These are phyloP conservation scores for Paraleonurus japonicus DNA, from an alignment of 257 asterid species.

Conservation along the genomic window DNA sequence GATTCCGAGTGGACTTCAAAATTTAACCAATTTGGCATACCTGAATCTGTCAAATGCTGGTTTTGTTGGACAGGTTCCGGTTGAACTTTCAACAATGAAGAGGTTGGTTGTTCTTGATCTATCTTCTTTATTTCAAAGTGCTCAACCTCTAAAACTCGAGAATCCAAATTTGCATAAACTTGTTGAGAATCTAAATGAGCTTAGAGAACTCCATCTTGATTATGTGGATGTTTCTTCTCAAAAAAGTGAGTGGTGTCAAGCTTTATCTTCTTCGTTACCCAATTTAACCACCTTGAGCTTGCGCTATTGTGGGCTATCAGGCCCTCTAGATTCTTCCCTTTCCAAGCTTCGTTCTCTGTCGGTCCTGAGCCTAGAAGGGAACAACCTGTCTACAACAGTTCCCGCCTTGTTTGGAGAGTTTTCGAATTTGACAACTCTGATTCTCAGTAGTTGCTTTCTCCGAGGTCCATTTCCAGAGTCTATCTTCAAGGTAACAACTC, in stretches of 20 bases:
- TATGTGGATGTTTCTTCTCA: constrained; percentile 42
- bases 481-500: constrained; percentile 35
- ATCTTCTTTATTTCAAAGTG: constrained; percentile 24
- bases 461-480: constrained; percentile 40
- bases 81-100: constrained; percentile 35
- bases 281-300: constrained; percentile 48
- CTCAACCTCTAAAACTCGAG: constrained; percentile 36
- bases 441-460: constrained; percentile 37
- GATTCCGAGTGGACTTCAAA: constrained; percentile 44
- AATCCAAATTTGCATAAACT: constrained; percentile 44
- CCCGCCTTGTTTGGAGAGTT: constrained; percentile 37
- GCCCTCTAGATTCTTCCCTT: constrained; percentile 43
- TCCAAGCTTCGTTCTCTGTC: constrained; percentile 37
- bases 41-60: constrained; percentile 57
- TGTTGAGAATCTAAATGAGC: constrained; percentile 36
- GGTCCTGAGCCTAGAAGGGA: constrained; percentile 35
- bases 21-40: constrained; percentile 37
- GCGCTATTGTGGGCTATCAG: constrained; percentile 37
- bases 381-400: constrained; percentile 33
- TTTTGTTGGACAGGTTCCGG: constrained; percentile 48
- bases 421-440: constrained; percentile 36
- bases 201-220: constrained; percentile 54
- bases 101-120: constrained; percentile 47
- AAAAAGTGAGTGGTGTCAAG: constrained; percentile 37
- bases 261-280: constrained; percentile 39